Evolutionary conservation across 176 grass and related monocot species (phyloP), one percentile per base, ranked within the genome.

Genomic region (Eleusine indica): DNA sequence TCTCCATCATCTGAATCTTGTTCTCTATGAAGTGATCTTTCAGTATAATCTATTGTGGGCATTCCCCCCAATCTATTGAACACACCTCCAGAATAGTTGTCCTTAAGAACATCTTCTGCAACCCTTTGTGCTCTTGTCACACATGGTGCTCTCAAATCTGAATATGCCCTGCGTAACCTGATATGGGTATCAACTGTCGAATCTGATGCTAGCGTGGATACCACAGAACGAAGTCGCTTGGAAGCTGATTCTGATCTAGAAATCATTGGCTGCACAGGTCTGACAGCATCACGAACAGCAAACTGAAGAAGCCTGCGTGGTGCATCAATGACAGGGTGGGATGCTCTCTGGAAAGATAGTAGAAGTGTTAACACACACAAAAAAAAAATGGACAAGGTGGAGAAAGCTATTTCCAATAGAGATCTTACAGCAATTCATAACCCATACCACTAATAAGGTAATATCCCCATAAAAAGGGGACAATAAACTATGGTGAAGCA

Each of bases 241-340:
- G 83, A 78, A 88, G 77, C 75, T 74, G 87, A 81, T 77, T 87
- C 92, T 13, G 64, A 84, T 79, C 77, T 88, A 76, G 84, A 25
- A 38, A 32, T 87, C 66, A 79, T 30, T 73, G 89, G 84, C 69
- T 92, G 90, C 74, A 88, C 43, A 70, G 89, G 85, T 86, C 70
- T 96, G 16, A 98, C 93, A 87, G 93, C 96, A 82, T 98, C 96
- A 62, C 96, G 91, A 80, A 98, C 96, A 83, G 96, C 96, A 83
- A 94, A 98, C 78, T 98, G 96, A 80, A 98, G 93, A 86, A 98
- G 96, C 16, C 96, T 89, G 32, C 91, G 85, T 73, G 96, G 89
- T 76, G 96, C 93, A 87, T 38, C 75, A 76, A 89, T 73, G 52
- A 57, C 84, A 57, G 75, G 75, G 12, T 86, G 84, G 2, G 95